These are phyloP conservation scores for Lasiodiplodia gonubiensis DNA, from an alignment of 2,329 filamentous ascomycete species.

Conservation along the genomic window DNA sequence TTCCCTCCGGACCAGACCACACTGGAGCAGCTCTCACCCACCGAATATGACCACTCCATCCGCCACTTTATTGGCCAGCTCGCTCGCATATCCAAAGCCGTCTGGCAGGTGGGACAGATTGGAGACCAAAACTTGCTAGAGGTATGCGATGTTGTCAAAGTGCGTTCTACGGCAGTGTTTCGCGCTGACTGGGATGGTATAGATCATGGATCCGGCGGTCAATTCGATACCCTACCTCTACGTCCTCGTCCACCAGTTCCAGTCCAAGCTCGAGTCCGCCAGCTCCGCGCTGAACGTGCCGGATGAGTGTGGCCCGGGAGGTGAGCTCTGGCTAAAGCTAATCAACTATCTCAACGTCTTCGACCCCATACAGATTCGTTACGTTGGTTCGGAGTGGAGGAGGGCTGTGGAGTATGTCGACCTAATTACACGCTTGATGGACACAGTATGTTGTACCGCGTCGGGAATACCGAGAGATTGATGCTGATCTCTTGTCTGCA, in stretches of 20 bases:
- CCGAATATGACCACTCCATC: slow-evolving; percentile 48
- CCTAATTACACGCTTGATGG: slow-evolving; percentile 39
- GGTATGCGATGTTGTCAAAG: slow-evolving; percentile 32
- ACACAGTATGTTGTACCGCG: slow-evolving; percentile 38
- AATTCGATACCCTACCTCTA: slow-evolving; percentile 66
- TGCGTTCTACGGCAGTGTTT: neutral
- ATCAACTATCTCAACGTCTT: slow-evolving; percentile 56
- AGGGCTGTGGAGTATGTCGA: slow-evolving; percentile 51
- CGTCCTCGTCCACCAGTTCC: slow-evolving; percentile 58
- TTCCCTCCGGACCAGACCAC: slow-evolving; percentile 23
- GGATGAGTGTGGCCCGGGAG: slow-evolving; percentile 51
- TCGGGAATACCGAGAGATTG: neutral
- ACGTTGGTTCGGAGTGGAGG: slow-evolving; percentile 56
- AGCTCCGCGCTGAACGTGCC: slow-evolving; percentile 41
- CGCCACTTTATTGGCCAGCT: slow-evolving; percentile 44
- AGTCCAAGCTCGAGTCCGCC: slow-evolving; percentile 38
- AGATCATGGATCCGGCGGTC: slow-evolving; percentile 60
- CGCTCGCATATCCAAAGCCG: slow-evolving; percentile 38
- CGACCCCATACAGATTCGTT: slow-evolving; percentile 61
- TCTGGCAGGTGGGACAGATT: slow-evolving; percentile 45
- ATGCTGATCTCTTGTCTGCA: slow-evolving; percentile 32
- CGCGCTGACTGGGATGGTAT: neutral
- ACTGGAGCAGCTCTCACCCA: slow-evolving; percentile 23
- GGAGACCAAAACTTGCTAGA: slow-evolving; percentile 50
- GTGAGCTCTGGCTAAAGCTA: slow-evolving; percentile 57